phyloP scores from a whole-genome alignment of 495 filamentous ascomycete genomes.

The Tetracladium setigerum region DNA sequence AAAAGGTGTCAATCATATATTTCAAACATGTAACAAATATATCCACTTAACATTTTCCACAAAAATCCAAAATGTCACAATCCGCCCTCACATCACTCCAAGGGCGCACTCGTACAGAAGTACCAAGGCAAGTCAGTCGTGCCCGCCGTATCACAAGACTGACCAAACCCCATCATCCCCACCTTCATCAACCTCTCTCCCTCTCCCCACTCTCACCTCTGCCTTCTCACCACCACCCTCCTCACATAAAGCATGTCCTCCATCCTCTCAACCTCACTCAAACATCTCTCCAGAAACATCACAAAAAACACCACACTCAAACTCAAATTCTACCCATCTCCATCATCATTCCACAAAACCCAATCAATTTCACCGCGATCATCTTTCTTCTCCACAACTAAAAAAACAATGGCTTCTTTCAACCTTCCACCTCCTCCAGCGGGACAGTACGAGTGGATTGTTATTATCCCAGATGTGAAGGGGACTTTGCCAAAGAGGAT shows the following conservation, averaged over 20 bases:
- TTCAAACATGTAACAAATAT: too few relatives aligned
- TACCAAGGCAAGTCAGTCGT: too few relatives aligned
- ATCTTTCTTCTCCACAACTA: neutral
- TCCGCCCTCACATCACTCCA: too few relatives aligned
- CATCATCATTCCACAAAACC: neutral
- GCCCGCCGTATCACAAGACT: too few relatives aligned
- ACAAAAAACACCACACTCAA: neutral
- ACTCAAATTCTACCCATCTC: neutral
- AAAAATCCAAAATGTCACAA: too few relatives aligned
- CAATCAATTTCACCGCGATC: too few relatives aligned
- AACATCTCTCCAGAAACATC: neutral
- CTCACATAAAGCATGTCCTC: neutral
- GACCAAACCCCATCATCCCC: too few relatives aligned
- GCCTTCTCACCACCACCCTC: neutral
- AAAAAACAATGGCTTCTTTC: constrained; percentile 33
- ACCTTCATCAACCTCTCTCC: too few relatives aligned
- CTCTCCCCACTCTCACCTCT: neutral
- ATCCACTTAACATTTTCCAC: too few relatives aligned
- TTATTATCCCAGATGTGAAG: constrained; percentile 72
- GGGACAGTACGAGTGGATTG: constrained; percentile 71
- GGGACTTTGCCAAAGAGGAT: constrained; percentile 60
- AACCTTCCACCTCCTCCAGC: constrained; percentile 5
- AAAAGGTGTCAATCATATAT: too few relatives aligned
- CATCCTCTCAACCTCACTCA: neutral
- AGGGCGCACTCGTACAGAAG: too few relatives aligned